Evolutionary conservation across 768 basidiomycete species (phyloP).

Genomic region (Lentinula aciculospora): DNA sequence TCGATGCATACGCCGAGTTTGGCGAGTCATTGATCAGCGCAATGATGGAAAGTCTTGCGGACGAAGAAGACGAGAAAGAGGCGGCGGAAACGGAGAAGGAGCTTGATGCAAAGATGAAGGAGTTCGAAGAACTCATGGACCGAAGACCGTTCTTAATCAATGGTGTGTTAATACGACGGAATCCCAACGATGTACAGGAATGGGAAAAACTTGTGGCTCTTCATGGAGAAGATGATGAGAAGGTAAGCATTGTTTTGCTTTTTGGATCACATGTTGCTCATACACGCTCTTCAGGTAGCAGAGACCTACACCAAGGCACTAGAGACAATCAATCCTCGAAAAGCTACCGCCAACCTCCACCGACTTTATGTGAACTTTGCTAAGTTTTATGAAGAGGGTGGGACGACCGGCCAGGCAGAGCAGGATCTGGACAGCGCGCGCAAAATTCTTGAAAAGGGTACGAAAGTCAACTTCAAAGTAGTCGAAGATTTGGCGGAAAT

Average conservation of each 20-base stretch:
- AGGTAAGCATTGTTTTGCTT: conserved; percentile 40
- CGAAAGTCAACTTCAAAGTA: conserved; percentile 86
- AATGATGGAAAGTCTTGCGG: conserved; percentile 80
- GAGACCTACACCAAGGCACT: conserved; percentile 90
- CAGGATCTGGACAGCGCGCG: conserved; percentile 79
- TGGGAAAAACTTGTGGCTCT: conserved; percentile 98
- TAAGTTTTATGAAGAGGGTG: conserved; percentile 96
- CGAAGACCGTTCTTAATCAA: conserved; percentile 94
- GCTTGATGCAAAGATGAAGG: conserved; percentile 83
- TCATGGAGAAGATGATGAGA: conserved; percentile 90
- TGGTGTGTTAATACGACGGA: conserved; percentile 87
- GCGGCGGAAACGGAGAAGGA: conserved; percentile 76
- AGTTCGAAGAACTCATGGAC: conserved; percentile 93
- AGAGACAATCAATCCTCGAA: conserved; percentile 81
- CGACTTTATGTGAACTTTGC: conserved; percentile 92
- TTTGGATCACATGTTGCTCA: conserved; percentile 1
- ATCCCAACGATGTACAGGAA: conserved; percentile 97
- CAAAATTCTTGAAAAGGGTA: conserved; percentile 90
- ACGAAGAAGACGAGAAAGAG: conserved; percentile 81
- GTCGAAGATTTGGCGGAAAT: conserved; percentile 97
- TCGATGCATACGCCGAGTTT: conserved; percentile 95
- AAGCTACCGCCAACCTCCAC: conserved; percentile 87
- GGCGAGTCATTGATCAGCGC: conserved; percentile 85
- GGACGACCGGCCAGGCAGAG: conserved; percentile 73
- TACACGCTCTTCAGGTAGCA: conserved; percentile 56